Evolutionary conservation across 345 rosid genomes (phyloP), one percentile per base, ranked within the genome.

Genomic region (Isatis tinctoria): DNA sequence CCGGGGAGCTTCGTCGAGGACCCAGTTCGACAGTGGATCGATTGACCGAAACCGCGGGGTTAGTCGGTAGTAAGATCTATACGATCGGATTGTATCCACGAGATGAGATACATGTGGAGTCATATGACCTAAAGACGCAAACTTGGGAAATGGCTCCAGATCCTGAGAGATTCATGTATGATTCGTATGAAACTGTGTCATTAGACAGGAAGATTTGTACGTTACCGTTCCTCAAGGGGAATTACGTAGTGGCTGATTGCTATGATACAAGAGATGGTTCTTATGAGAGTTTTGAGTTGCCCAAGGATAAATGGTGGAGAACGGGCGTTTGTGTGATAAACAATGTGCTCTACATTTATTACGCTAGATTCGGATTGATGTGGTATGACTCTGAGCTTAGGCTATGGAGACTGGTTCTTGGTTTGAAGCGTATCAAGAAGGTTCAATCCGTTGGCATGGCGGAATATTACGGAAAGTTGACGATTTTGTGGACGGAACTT

Each of bases 231-330:
- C n/a, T n/a, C n/a, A n/a, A n/a, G n/a, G n/a, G n/a, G n/a, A n/a
- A n/a, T n/a, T n/a, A n/a, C n/a, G n/a, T n/a, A n/a, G n/a, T n/a
- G n/a, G n/a, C n/a, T 60, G 3, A 2, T 27, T 16, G 18, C 36
- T 71, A 71, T 10, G 75, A 71, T 48, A 26, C 60, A 11, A 71
- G 30, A 60, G 67, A 60, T 37, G 67, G 65, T 62, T 71, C 60
- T 60, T 71, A 40, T 12, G 60, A 17, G 40, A 36, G 4, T 4
- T 16, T 6, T 16, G 22, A 13, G 18, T 22, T 71, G 60, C 22
- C 49, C 10, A 4, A 35, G 5, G 28, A 51, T 13, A 2, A 10
- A n/a, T 47, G 48, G 59, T 47, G 67, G 39, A 16, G 0, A 39
- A 0, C 37, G 4, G 60, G 75, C 35, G 30, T 9, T 26, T 71